Evolutionary conservation across 441 rosid species (phyloP), one percentile per base, ranked within the genome.

Genomic region (Populus hybrid): DNA sequence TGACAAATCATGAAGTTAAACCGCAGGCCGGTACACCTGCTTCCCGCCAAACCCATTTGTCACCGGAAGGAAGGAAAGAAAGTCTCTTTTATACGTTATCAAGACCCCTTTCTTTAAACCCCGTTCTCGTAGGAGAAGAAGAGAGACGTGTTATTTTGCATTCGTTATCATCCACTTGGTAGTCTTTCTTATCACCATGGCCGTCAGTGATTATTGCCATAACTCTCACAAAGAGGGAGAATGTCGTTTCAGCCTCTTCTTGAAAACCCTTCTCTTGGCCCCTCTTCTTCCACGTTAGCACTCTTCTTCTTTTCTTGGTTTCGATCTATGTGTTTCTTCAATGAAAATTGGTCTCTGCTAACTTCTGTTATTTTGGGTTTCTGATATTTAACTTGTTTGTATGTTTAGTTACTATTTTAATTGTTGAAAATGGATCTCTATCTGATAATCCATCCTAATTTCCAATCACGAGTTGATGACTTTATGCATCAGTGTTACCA

Each of bases 251-350:
- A 95, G 85, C 96, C 91, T 36, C 85, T 93, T 77, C 82, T 87
- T 11, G 96, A 95, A 87, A 92, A 92, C 81, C 98, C 95, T 69
- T 80, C 91, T 78, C 93, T 93, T 68, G 97, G 98, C 10, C 97
- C 97, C 59, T 90, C 96, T 61, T 90, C 97, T 72, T 95, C 98
- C 46, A 85, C 96, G 97, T 90, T 23, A 79, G 93, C 75, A 12
- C 30, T 12, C 35, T 53, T 26, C 35, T 53, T 26, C 71, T 71
- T 34, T 26, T 10, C 35, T 23, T 36, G 16, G 26, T 46, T n/a
- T 35, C 2, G 40, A 36, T 36, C 9, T 35, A 34, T 20, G 28
- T 77, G 14, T 53, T 59, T 61, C 59, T 77, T 28, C 0, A 7
- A 65, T 66, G 69, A 63, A 12, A 21, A 12, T 36, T 24, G 21